Percentiles rank a stretch among this genome's conserved stretches.
Conservation (phyloP, 257 asterid species). For the Nicotiana sylvestris region DNA sequence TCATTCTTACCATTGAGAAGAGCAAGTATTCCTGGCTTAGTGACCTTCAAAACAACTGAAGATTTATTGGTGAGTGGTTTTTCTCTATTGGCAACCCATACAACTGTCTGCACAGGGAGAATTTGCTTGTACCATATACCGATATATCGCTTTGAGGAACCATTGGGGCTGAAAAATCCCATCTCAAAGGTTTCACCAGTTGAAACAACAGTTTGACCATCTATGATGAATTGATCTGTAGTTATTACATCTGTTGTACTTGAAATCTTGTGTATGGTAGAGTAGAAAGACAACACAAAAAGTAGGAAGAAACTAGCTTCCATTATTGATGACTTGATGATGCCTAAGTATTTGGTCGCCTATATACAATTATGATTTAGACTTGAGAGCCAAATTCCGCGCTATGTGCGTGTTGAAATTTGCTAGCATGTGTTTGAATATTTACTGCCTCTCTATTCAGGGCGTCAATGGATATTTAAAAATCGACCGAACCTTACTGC, state of each 20-base stretch:
- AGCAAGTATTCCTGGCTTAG: no score
- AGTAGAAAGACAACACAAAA: background rate
- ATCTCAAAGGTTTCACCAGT: slow-evolving; percentile 7
- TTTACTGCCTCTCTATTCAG: background rate
- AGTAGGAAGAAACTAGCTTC: background rate
- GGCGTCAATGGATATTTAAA: no score
- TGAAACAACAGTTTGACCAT: slow-evolving; percentile 34
- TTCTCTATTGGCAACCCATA: no score
- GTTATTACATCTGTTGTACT: slow-evolving; percentile 12
- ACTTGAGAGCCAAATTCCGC: background rate
- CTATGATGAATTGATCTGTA: slow-evolving; percentile 8
- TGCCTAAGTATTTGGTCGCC: background rate
- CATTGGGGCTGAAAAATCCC: slow-evolving; percentile 12
- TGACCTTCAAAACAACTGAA: no score
- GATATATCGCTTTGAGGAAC: background rate
- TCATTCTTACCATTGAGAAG: no score
- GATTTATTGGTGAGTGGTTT: no score
- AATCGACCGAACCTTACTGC: no score
- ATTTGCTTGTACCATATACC: slow-evolving; percentile 15
- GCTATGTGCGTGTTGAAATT: background rate
- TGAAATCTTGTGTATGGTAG: background rate
- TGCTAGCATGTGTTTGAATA: background rate
- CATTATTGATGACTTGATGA: background rate
- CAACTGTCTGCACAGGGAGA: background rate
- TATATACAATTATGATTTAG: background rate